Base-by-base conservation (phyloP, 768 basidiomycete species). In the Strobilomyces echinocephalus region DNA sequence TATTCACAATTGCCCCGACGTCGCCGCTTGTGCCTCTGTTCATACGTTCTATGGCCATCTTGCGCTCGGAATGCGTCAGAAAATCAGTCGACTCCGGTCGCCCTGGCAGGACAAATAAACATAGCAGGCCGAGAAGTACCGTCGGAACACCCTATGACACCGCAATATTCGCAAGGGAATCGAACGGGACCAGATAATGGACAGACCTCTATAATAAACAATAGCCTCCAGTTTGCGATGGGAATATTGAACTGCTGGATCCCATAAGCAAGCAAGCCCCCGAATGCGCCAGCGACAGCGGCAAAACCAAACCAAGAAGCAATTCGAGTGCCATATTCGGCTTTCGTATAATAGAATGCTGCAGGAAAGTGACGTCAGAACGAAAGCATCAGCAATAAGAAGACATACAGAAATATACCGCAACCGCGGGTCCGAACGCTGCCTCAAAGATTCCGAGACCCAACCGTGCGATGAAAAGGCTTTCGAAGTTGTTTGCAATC, bases 251-350 rank as follows among this genome's bases (percentile, higher is more conserved):
- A 69, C 57, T 78, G 67, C 48, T 79, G 75, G 16, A 81, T 69
- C 1, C 76, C 80, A 57, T 76, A 79, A 9, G 80, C 80, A 26
- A 82, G 72, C 28, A 81, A 63, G n/a, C 80, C 80, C 16, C 80
- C 77, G 44, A 82, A 81, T 46, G 81, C 80, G 38, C 80, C 78
- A 14, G 80, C 76, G 24, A 79, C 8, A 2, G 80, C 78, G 16
- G 80, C 77, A 59, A 80, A 82, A 4, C 77, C 75, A 58, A 80
- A 79, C 75, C 78, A 79, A 57, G 73, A 75, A 16, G 78, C 77
- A 54, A 73, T 50, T n/a, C 78, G 75, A 40, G 75, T 65, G 26
- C 79, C 78, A 12, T 74, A 67, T 58, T 79, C 78, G 2, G 67
- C 59, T 52, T 72, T 77, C 26, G 79, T 80, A 64, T 80, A 79